A percentile compares a stretch with the other conserved stretches of the same genome.
Evolutionary conservation across 2,329 filamentous ascomycete species (phyloP).

Genomic region (Fusarium gaditjirri): DNA sequence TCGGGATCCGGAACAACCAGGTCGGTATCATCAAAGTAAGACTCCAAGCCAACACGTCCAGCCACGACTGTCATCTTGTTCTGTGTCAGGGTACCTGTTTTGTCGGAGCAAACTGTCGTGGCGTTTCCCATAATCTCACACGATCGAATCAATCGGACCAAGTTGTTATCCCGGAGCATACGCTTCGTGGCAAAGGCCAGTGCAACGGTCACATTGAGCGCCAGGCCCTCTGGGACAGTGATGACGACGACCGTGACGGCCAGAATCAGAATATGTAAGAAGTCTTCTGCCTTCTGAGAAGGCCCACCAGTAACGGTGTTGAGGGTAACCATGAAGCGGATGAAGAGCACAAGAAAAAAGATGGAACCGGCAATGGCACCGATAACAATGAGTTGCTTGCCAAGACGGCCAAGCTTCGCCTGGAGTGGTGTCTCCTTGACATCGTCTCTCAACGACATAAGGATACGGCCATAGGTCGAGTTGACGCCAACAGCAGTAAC

Average conservation of each 20-base stretch:
- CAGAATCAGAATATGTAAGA: slow-evolving; percentile 67
- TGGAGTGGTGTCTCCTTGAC: slow-evolving; percentile 82
- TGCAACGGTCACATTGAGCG: slow-evolving; percentile 69
- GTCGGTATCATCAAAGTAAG: slow-evolving; percentile 52
- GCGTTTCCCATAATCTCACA: slow-evolving; percentile 74
- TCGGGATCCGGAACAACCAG: slow-evolving; percentile 30
- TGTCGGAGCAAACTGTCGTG: slow-evolving; percentile 72
- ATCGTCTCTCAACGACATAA: slow-evolving; percentile 81
- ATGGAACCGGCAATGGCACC: slow-evolving; percentile 54
- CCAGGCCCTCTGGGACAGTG: slow-evolving; percentile 69
- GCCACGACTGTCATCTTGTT: slow-evolving; percentile 72
- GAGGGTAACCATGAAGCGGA: slow-evolving; percentile 52
- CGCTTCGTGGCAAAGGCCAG: slow-evolving; percentile 71
- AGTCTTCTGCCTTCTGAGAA: slow-evolving; percentile 64
- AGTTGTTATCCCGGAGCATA: slow-evolving; percentile 71
- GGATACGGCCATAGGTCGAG: slow-evolving; percentile 79
- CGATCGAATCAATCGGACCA: slow-evolving; percentile 68
- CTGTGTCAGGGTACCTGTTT: slow-evolving; percentile 72
- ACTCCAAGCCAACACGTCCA: slow-evolving; percentile 61
- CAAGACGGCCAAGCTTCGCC: slow-evolving; percentile 79
- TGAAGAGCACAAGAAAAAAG: slow-evolving; percentile 56
- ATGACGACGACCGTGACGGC: slow-evolving; percentile 69
- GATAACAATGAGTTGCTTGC: slow-evolving; percentile 73
- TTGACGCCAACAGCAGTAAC: slow-evolving; percentile 80
- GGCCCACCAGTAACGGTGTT: slow-evolving; percentile 52